Conservation (phyloP, 2,329 filamentous ascomycete species). For the Emergomyces orientalis region DNA sequence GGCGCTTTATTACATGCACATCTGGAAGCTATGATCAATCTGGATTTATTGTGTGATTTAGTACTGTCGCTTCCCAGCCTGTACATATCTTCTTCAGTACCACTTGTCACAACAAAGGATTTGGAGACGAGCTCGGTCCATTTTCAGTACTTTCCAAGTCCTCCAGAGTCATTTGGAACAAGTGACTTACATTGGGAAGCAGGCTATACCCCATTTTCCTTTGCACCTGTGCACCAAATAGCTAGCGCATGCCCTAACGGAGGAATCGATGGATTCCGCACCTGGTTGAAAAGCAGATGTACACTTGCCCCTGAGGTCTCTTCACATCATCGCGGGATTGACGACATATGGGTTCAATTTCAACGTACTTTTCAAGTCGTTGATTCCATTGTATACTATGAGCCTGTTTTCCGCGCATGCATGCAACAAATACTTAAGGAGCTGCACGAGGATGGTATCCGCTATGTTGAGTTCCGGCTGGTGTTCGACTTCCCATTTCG, state of each 20-base stretch:
- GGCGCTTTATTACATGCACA: slow-evolving; percentile 71
- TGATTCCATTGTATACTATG: slow-evolving; percentile 71
- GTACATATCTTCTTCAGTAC: slow-evolving; percentile 54
- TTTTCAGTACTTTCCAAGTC: slow-evolving; percentile 51
- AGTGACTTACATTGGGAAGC: slow-evolving; percentile 52
- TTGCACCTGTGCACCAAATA: slow-evolving; percentile 50
- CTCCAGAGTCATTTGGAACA: slow-evolving; percentile 32
- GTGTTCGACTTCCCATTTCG: slow-evolving; percentile 66
- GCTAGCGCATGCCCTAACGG: slow-evolving; percentile 67
- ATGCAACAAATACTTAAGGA: slow-evolving; percentile 60
- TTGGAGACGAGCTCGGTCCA: slow-evolving; percentile 47
- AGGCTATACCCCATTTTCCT: slow-evolving; percentile 51
- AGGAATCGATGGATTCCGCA: slow-evolving; percentile 60
- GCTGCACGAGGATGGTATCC: slow-evolving; percentile 70
- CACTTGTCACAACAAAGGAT: slow-evolving; percentile 48
- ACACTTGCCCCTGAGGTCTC: slow-evolving; percentile 64
- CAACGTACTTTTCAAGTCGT: slow-evolving; percentile 63
- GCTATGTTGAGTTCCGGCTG: slow-evolving; percentile 72
- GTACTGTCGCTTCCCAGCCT: slow-evolving; percentile 64
- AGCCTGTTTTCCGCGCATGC: slow-evolving; percentile 75
- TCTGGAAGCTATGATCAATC: slow-evolving; percentile 82
- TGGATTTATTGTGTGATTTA: slow-evolving; percentile 66
- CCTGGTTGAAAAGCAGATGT: slow-evolving; percentile 66
- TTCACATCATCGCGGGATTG: slow-evolving; percentile 71
- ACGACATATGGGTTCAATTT: slow-evolving; percentile 81